A percentile compares a stretch with the other conserved stretches of the same genome.
Conservation (phyloP, 2,329 filamentous ascomycete genomes). For the Trichoderma sp. region DNA sequence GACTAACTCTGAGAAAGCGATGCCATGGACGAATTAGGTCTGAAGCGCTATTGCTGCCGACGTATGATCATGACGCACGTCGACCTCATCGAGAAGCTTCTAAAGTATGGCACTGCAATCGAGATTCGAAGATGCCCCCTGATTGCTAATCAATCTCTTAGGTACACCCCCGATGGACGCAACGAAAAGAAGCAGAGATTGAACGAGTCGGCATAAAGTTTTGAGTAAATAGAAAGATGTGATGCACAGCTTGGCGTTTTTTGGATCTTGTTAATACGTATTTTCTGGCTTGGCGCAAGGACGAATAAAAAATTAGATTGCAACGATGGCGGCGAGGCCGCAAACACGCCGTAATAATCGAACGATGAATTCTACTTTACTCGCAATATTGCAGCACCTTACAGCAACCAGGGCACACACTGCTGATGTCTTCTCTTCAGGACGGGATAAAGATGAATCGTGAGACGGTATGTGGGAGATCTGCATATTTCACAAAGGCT, state of each 20-base stretch:
- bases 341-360: constrained; percentile 16
- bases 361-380: neutral
- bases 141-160: constrained; percentile 33
- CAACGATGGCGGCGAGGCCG: constrained; percentile 5
- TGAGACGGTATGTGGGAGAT: neutral
- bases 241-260: constrained; percentile 41
- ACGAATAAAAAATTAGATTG: constrained; percentile 26
- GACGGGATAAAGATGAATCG: neutral
- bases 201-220: constrained; percentile 39
- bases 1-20: constrained; percentile 61
- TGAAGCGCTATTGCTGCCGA: constrained; percentile 96
- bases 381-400: neutral
- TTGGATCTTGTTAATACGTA: constrained; percentile 30
- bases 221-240: constrained; percentile 24
- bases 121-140: neutral
- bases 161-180: constrained; percentile 64
- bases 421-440: neutral
- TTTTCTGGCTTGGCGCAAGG: constrained; percentile 35
- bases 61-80: constrained; percentile 99
- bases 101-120: constrained; percentile 64
- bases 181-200: constrained; percentile 60
- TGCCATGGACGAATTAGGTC: constrained; percentile 91
- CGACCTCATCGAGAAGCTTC: constrained; percentile 95
- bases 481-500: neutral
- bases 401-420: neutral